Percentiles rank a stretch among this genome's conserved stretches.
Evolutionary conservation across 768 basidiomycete genomes (phyloP).

Genomic region (Boletus rex-veris): DNA sequence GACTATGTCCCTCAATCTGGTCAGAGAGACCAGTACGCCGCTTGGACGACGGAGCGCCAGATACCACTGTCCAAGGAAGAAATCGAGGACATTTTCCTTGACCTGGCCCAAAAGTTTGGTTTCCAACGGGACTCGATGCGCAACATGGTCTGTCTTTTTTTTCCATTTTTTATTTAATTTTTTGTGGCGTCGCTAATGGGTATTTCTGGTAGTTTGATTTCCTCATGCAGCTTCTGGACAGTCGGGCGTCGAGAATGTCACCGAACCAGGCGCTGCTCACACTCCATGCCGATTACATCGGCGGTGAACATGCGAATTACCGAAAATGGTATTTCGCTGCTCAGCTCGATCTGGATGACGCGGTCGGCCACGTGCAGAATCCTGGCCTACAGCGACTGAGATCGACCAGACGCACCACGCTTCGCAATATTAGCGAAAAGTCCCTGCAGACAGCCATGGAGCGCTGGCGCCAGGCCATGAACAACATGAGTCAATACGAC

Average conservation of each 20-base stretch:
- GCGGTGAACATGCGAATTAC: slow-evolving; percentile 97
- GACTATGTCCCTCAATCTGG: slow-evolving; percentile 57
- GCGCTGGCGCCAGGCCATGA: slow-evolving; percentile 97
- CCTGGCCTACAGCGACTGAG: slow-evolving; percentile 84
- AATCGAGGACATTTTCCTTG: slow-evolving; percentile 97
- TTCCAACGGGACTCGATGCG: slow-evolving; percentile 95
- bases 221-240: slow-evolving; percentile 95
- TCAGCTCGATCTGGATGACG: slow-evolving; percentile 97
- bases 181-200: slow-evolving; percentile 7
- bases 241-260: slow-evolving; percentile 94
- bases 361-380: slow-evolving; percentile 88
- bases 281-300: slow-evolving; percentile 97
- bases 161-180: background rate
- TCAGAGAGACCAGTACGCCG: slow-evolving; percentile 83
- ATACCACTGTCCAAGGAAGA: slow-evolving; percentile 99
- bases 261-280: slow-evolving; percentile 94
- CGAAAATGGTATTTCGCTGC: slow-evolving; percentile 99
- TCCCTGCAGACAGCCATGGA: slow-evolving; percentile 81
- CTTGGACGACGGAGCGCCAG: slow-evolving; percentile 88
- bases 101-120: slow-evolving; percentile 97
- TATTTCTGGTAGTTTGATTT: slow-evolving; percentile 75
- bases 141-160: slow-evolving; percentile 70
- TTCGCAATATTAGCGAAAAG: slow-evolving; percentile 56
- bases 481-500: slow-evolving; percentile 98
- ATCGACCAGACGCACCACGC: slow-evolving; percentile 59